These are phyloP conservation scores for Rusavskia elegans DNA, from an alignment of 495 filamentous ascomycete species.

Conservation along the genomic window DNA sequence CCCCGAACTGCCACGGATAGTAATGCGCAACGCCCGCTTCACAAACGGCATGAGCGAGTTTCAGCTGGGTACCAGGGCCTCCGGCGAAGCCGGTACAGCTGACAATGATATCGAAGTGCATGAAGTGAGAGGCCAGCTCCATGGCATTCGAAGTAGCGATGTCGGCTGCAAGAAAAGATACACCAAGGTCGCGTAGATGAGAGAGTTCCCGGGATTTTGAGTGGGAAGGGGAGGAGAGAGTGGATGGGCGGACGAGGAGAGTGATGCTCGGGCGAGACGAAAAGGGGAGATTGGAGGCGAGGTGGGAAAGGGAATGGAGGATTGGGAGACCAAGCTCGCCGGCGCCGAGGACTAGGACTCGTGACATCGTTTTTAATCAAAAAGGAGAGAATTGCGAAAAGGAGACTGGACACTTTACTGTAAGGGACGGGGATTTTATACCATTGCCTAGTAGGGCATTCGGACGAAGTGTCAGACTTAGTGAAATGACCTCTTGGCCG, in stretches of 20 bases:
- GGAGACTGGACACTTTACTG: too few relatives aligned
- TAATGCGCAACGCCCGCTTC: conserved; percentile 27
- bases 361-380: too few relatives aligned
- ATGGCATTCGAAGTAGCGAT: conserved; percentile 21
- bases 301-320: conserved; percentile 27
- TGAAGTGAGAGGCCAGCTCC: conserved; percentile 29
- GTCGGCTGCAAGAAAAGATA: conserved; percentile 30
- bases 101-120: conserved; percentile 33
- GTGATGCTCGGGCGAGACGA: conserved; percentile 19
- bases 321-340: conserved; percentile 44
- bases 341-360: conserved; percentile 30
- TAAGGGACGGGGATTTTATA: too few relatives aligned
- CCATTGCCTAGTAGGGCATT: too few relatives aligned
- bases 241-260: conserved; percentile 32
- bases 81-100: conserved; percentile 37
- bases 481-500: too few relatives aligned
- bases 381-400: too few relatives aligned
- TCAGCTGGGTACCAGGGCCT: conserved; percentile 32
- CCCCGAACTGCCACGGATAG: conserved; percentile 52
- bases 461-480: too few relatives aligned
- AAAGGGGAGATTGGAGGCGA: conserved; percentile 16
- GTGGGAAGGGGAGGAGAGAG: conserved; percentile 19
- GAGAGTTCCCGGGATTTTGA: conserved; percentile 17
- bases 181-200: conserved; percentile 18
- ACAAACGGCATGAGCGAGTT: conserved; percentile 34